Conservation (phyloP, 2,329 filamentous ascomycete genomes). For the Triangularia setosa region DNA sequence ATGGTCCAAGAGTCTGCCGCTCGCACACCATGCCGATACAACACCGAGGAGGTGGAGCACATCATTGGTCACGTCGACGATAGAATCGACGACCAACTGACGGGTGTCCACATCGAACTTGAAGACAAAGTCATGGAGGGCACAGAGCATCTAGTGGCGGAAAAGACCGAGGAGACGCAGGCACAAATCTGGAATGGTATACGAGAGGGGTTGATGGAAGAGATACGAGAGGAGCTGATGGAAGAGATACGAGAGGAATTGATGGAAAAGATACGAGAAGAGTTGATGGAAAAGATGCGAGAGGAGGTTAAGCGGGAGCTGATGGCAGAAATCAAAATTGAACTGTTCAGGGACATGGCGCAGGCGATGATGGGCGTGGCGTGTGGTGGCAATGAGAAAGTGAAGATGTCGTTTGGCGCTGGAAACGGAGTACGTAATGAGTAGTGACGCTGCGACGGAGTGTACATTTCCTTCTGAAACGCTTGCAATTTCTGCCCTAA, state of each 20-base stretch:
- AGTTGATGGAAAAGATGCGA: conserved; percentile 7
- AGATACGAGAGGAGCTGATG: conserved; percentile 5
- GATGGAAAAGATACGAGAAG: not conserved
- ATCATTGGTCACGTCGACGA: conserved; percentile 6
- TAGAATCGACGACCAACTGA: conserved; percentile 7
- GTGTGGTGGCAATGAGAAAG: not conserved
- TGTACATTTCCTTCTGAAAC: too few relatives aligned
- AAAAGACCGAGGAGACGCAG: conserved; percentile 8
- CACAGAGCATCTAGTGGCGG: not conserved
- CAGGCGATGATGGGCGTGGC: conserved; percentile 13
- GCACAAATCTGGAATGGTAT: not conserved
- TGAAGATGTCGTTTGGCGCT: not conserved
- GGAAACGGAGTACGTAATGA: too few relatives aligned
- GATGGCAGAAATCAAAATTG: conserved; percentile 4
- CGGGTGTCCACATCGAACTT: conserved; percentile 2
- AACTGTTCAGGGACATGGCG: conserved; percentile 12
- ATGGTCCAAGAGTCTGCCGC: not conserved
- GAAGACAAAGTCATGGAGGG: conserved; percentile 7
- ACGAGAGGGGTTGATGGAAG: not conserved
- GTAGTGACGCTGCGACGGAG: too few relatives aligned
- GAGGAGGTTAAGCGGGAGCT: conserved; percentile 4
- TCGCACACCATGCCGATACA: conserved; percentile 5
- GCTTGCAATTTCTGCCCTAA: too few relatives aligned
- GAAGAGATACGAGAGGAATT: not conserved
- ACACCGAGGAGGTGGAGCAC: conserved; percentile 5